phyloP scores from a whole-genome alignment of 345 rosid species.

The Linum usitatissimum region DNA sequence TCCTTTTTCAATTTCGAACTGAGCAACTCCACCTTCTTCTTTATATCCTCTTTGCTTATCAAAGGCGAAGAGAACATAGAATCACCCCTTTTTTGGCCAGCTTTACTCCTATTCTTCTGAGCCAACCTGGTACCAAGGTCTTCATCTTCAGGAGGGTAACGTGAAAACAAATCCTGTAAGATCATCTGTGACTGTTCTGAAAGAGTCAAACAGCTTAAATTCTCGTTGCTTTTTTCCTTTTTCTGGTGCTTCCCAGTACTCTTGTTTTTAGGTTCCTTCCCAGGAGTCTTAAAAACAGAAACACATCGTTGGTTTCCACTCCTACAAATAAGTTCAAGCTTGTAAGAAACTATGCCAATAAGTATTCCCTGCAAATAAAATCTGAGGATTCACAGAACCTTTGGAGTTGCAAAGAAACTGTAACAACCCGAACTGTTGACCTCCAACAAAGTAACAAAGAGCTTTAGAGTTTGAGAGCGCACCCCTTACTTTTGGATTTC shows the following conservation, averaged over 20 bases:
- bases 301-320: slow-evolving; percentile 44
- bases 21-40: slow-evolving; percentile 44
- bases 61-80: slow-evolving; percentile 54
- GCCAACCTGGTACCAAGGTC: slow-evolving; percentile 27
- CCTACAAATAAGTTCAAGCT: slow-evolving; percentile 28
- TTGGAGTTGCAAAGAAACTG: background rate
- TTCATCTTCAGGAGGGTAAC: slow-evolving; percentile 65
- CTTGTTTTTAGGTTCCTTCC: slow-evolving; percentile 5
- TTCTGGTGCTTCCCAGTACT: slow-evolving; percentile 4
- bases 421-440: background rate
- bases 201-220: slow-evolving; percentile 30
- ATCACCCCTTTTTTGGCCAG: slow-evolving; percentile 36
- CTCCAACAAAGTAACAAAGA: background rate
- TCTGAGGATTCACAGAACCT: background rate
- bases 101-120: slow-evolving; percentile 24
- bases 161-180: slow-evolving; percentile 55
- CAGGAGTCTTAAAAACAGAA: slow-evolving; percentile 42
- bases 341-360: slow-evolving; percentile 11
- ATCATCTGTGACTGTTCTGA: slow-evolving; percentile 44
- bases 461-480: slow-evolving; percentile 19
- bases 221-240: slow-evolving; percentile 24
- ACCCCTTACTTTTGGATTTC: slow-evolving; percentile 81
- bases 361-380: slow-evolving; percentile 5
- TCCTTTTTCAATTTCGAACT: slow-evolving; percentile 36
- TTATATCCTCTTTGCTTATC: slow-evolving; percentile 40